A percentile compares a stretch with the other conserved stretches of the same genome.
These are phyloP conservation scores for Zoysia matrella DNA, from an alignment of 202 grass and related monocot species.

Conservation along the genomic window DNA sequence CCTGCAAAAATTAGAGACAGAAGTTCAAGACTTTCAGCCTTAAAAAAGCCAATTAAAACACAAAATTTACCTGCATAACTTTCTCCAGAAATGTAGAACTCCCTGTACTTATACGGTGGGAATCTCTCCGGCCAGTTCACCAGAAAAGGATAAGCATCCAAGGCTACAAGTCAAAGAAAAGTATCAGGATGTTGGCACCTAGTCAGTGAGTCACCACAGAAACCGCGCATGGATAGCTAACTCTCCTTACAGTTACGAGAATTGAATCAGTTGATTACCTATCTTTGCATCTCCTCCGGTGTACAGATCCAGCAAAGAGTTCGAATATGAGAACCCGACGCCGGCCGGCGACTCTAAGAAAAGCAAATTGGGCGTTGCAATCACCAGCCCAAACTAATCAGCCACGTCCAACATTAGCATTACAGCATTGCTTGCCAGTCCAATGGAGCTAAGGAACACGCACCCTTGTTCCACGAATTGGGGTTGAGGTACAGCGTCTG, in stretches of 20 bases:
- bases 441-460: too few species aligned
- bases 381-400: neutral
- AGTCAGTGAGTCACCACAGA: constrained; percentile 29
- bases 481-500: neutral
- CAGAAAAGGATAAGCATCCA: constrained; percentile 58
- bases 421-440: too few species aligned
- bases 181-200: constrained; percentile 21
- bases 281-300: too few species aligned
- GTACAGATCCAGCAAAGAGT: constrained; percentile 66
- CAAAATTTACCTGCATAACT: constrained; percentile 48
- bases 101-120: constrained; percentile 80
- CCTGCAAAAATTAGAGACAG: constrained; percentile 50
- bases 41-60: constrained; percentile 15
- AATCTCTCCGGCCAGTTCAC: constrained; percentile 90
- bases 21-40: constrained; percentile 4
- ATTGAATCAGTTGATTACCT: constrained; percentile 37
- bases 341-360: constrained; percentile 96
- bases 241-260: constrained; percentile 4
- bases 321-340: constrained; percentile 96
- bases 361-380: constrained; percentile 87
- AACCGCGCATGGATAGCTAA: neutral
- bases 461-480: too few species aligned
- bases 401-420: too few species aligned
- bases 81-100: constrained; percentile 95
- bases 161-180: too few species aligned